Percentiles rank a stretch among this genome's conserved stretches.
These are phyloP conservation scores for Mucor circinelloides DNA, from an alignment of 371 early-diverging fungal species.

Conservation along the genomic window DNA sequence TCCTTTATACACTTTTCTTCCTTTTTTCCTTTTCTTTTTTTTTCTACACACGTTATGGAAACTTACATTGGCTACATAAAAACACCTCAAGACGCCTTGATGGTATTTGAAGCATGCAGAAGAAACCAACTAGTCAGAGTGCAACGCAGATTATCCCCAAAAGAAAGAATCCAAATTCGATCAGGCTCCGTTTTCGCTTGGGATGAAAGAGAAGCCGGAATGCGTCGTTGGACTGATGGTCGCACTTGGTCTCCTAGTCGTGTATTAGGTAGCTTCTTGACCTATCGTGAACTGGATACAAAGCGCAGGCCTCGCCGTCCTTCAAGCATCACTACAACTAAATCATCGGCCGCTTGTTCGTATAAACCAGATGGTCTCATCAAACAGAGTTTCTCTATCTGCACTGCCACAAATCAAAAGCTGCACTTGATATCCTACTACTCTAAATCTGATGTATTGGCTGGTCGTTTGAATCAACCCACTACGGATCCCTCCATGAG, in stretches of 20 bases:
- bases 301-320: conserved; percentile 49
- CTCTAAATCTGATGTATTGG: conserved; percentile 70
- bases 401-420: conserved; percentile 78
- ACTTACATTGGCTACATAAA: conserved; percentile 69
- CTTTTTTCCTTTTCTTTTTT: not conserved
- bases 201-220: conserved; percentile 85
- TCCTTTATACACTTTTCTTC: conserved; percentile 4
- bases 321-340: conserved; percentile 23
- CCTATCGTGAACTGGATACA: conserved; percentile 74
- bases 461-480: conserved; percentile 57
- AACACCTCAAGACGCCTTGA: conserved; percentile 79
- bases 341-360: conserved; percentile 48
- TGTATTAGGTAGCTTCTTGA: conserved; percentile 74
- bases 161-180: conserved; percentile 62
- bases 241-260: conserved; percentile 86
- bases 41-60: conserved; percentile 33
- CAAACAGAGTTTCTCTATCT: conserved; percentile 66
- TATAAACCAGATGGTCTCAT: conserved; percentile 62
- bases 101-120: conserved; percentile 85
- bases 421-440: conserved; percentile 90
- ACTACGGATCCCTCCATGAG: conserved; percentile 52
- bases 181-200: conserved; percentile 87
- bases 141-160: conserved; percentile 72
- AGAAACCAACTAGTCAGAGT: conserved; percentile 67
- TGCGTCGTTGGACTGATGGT: conserved; percentile 92